phyloP scores from a whole-genome alignment of 2,329 filamentous ascomycete genomes.

The Sclerotinia sclerotiorum region DNA sequence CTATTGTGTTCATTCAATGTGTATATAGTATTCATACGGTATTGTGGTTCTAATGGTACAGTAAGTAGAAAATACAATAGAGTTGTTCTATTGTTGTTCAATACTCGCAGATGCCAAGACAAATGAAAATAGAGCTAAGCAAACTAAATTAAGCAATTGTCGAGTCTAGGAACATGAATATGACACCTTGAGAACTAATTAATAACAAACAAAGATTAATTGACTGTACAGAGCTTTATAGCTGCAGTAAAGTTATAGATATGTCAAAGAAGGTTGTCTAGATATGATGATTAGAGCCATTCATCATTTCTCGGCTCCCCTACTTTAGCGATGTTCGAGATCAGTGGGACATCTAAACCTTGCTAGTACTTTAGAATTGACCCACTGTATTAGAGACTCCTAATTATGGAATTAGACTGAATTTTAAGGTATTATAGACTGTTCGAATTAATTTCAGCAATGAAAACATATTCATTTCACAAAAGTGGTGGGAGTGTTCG shows the following conservation, averaged over 20 bases:
- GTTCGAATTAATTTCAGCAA: too few species aligned
- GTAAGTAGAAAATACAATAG: background rate
- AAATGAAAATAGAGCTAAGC: background rate
- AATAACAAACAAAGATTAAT: background rate
- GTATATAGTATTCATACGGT: too few species aligned
- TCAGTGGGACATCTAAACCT: background rate
- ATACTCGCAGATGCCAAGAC: background rate
- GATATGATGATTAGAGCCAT: background rate
- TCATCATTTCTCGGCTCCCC: conserved; percentile 4
- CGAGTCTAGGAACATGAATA: background rate
- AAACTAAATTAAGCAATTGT: background rate
- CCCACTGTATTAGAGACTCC: accelerated
- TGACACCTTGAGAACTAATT: accelerated
- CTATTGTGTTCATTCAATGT: background rate
- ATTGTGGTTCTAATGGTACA: background rate
- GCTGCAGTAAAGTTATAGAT: accelerated
- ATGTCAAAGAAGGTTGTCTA: background rate
- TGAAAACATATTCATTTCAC: background rate
- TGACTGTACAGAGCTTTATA: accelerated
- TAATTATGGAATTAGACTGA: accelerated
- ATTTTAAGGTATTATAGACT: too few species aligned
- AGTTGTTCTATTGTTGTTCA: background rate
- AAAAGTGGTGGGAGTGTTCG: background rate
- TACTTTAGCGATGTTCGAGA: background rate
- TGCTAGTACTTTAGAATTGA: background rate